phyloP scores from a whole-genome alignment of 345 rosid genomes.

The Geranium brycei region DNA sequence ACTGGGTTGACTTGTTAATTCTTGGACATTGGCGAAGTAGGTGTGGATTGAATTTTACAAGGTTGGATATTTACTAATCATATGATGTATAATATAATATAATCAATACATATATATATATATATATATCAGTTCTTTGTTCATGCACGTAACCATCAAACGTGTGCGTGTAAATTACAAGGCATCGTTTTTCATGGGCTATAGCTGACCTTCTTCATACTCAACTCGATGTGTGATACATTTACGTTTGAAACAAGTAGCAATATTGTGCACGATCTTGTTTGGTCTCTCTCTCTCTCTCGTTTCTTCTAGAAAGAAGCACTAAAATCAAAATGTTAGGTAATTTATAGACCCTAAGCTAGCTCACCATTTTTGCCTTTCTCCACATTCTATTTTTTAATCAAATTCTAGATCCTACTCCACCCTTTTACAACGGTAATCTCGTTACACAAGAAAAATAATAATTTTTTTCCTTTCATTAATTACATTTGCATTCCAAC shows the following conservation, averaged over 20 bases:
- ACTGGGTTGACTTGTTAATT: not conserved
- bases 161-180: too few relatives aligned
- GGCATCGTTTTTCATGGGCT: not conserved
- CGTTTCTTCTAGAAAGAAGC: not conserved
- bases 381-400: not conserved
- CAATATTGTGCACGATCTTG: too few relatives aligned
- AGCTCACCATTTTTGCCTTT: not conserved
- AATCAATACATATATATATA: too few relatives aligned
- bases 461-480: not conserved
- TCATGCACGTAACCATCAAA: not conserved
- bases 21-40: not conserved
- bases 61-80: not conserved
- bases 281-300: too few relatives aligned
- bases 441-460: not conserved
- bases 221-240: too few relatives aligned
- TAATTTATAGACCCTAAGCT: not conserved
- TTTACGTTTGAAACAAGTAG: too few relatives aligned
- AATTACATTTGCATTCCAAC: too few relatives aligned
- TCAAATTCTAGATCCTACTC: not conserved
- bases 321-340: not conserved
- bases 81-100: too few relatives aligned
- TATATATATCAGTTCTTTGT: not conserved
- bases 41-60: not conserved
- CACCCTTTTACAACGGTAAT: not conserved
- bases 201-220: not conserved